phyloP scores from a whole-genome alignment of 75 land plant species.

The Larix kaempferi region DNA sequence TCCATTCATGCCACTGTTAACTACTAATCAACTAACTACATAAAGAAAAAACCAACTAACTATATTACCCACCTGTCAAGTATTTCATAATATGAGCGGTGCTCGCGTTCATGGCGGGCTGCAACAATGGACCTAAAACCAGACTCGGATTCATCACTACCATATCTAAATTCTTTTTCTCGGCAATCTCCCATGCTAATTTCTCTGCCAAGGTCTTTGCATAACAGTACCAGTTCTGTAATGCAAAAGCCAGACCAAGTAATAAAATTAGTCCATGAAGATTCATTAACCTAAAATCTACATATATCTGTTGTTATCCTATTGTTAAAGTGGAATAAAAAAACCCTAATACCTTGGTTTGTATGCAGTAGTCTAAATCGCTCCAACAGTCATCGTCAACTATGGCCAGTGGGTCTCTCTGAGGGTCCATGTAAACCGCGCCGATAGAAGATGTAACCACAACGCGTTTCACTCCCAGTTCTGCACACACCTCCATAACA shows the following conservation, averaged over 20 bases:
- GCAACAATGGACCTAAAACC: slow-evolving; percentile 54
- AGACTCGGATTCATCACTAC: slow-evolving; percentile 39
- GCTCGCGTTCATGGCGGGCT: slow-evolving; percentile 43
- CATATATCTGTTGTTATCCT: too few relatives aligned
- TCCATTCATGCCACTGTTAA: not conserved
- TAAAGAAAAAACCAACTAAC: not conserved
- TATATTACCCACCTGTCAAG: slow-evolving; percentile 11
- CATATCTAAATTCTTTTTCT: slow-evolving; percentile 15
- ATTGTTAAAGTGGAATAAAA: too few relatives aligned
- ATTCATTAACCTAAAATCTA: too few relatives aligned
- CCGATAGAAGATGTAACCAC: slow-evolving; percentile 51
- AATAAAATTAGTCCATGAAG: not conserved
- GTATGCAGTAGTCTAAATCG: slow-evolving; percentile 39
- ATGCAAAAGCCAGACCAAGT: slow-evolving; percentile 3
- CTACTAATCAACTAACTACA: not conserved
- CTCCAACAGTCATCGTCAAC: slow-evolving; percentile 49
- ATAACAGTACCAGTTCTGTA: slow-evolving; percentile 63
- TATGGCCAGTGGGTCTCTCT: slow-evolving; percentile 9
- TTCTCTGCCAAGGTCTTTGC: slow-evolving; percentile 49
- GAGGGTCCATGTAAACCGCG: slow-evolving; percentile 35
- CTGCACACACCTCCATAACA: slow-evolving; percentile 29
- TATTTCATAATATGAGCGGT: slow-evolving; percentile 30
- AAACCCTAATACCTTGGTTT: slow-evolving; percentile 23
- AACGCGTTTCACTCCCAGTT: slow-evolving; percentile 31
- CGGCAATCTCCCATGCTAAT: not conserved